A percentile compares a stretch with the other conserved stretches of the same genome.
Evolutionary conservation across 768 basidiomycete species (phyloP).

Genomic region (Mrakia gelida): DNA sequence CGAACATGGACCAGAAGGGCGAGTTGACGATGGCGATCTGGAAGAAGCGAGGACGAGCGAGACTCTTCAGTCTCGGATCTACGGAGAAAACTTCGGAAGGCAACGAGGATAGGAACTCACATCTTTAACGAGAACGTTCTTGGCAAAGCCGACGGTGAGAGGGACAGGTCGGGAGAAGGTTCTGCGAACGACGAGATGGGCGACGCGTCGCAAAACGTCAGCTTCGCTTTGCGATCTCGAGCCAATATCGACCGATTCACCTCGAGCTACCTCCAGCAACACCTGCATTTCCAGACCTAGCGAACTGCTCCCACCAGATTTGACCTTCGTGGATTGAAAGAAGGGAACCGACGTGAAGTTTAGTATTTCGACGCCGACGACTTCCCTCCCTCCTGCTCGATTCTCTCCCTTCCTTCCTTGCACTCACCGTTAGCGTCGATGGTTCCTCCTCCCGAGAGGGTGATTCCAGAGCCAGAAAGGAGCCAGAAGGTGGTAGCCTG

Average conservation of each 20-base stretch:
- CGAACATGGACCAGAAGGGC: conserved; percentile 48
- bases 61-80: too few species aligned
- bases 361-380: not conserved
- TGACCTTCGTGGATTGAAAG: conserved; percentile 47
- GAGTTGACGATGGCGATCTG: conserved; percentile 48
- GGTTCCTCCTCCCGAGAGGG: conserved; percentile 57
- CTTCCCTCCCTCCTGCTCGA: too few species aligned
- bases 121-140: conserved; percentile 47
- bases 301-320: conserved; percentile 45
- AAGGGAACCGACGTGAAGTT: not conserved
- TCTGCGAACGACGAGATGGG: not conserved
- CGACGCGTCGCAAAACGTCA: not conserved
- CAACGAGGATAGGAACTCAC: too few species aligned
- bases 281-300: conserved; percentile 44
- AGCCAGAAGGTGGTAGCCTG: conserved; percentile 38
- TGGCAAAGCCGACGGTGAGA: conserved; percentile 55
- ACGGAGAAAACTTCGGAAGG: too few species aligned
- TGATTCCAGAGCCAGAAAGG: conserved; percentile 35
- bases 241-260: not conserved
- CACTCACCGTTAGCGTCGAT: conserved; percentile 53
- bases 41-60: conserved; percentile 32
- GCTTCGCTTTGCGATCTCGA: not conserved
- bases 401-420: too few species aligned
- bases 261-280: conserved; percentile 50
- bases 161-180: conserved; percentile 55